phyloP scores from a whole-genome alignment of 495 filamentous ascomycete species.

The Choiromyces venosus region DNA sequence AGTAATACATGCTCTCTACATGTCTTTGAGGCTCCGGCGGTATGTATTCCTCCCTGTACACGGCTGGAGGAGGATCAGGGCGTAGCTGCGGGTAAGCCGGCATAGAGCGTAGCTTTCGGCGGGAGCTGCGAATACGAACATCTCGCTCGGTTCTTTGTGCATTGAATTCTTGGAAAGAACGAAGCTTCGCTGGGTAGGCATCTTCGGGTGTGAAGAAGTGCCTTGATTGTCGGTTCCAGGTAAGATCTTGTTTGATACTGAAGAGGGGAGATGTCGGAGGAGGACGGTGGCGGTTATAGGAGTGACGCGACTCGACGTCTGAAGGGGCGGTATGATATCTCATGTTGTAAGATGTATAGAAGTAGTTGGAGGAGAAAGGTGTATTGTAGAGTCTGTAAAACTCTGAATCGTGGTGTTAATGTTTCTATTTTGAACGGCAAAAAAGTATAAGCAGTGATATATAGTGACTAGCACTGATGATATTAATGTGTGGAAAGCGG shows the following conservation, averaged over 20 bases:
- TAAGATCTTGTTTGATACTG: conserved; percentile 33
- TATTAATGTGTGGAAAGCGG: neutral
- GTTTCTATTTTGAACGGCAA: neutral
- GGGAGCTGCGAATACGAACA: conserved; percentile 27
- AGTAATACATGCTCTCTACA: conserved; percentile 29
- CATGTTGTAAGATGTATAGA: neutral
- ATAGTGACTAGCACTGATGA: neutral
- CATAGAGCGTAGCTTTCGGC: conserved; percentile 19
- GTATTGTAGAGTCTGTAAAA: neutral
- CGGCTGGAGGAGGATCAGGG: conserved; percentile 10
- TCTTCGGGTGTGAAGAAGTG: conserved; percentile 32
- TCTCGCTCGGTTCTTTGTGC: conserved; percentile 30
- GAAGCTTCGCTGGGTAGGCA: conserved; percentile 27
- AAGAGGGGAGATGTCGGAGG: conserved; percentile 19
- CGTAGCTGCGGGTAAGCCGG: conserved; percentile 1
- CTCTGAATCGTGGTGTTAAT: neutral
- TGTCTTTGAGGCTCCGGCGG: conserved; percentile 14
- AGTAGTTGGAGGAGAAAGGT: neutral
- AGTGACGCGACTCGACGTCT: neutral
- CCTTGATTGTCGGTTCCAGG: conserved; percentile 30
- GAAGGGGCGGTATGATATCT: neutral
- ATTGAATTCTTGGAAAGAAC: conserved; percentile 31
- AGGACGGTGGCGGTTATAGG: neutral
- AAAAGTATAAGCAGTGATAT: neutral
- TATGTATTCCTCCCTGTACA: neutral